These are phyloP conservation scores for Curvularia spicifera DNA, from an alignment of 2,329 filamentous ascomycete genomes.

Conservation along the genomic window DNA sequence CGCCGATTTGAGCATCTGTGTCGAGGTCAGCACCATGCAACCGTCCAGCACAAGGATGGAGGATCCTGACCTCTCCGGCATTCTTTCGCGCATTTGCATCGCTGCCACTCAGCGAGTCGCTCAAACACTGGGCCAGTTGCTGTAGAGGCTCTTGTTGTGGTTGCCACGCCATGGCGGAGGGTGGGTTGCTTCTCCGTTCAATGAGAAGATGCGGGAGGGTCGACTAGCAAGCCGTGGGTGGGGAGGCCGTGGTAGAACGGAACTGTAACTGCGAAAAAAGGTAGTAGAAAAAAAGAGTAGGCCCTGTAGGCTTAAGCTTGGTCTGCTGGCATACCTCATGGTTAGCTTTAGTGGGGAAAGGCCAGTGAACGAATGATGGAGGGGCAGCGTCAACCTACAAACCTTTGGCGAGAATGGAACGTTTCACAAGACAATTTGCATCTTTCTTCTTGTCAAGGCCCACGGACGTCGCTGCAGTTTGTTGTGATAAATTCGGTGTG, in stretches of 20 bases:
- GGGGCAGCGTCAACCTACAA: conserved; percentile 38
- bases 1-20: conserved; percentile 89
- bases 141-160: conserved; percentile 83
- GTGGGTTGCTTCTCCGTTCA: conserved; percentile 24
- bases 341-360: conserved; percentile 42
- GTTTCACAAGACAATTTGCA: conserved; percentile 45
- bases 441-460: conserved; percentile 12
- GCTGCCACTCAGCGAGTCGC: conserved; percentile 87
- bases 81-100: conserved; percentile 83
- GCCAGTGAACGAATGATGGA: conserved; percentile 29
- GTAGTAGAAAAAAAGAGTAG: conserved; percentile 19
- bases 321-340: conserved; percentile 39
- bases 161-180: conserved; percentile 81
- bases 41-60: conserved; percentile 10
- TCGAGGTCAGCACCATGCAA: conserved; percentile 35
- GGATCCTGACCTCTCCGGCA: conserved; percentile 76
- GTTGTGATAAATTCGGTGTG: conserved; percentile 27
- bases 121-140: conserved; percentile 87
- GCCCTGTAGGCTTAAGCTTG: conserved; percentile 38
- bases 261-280: conserved; percentile 17
- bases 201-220: conserved; percentile 16
- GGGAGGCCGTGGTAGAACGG: conserved; percentile 11
- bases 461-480: conserved; percentile 22
- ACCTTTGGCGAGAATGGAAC: conserved; percentile 35
- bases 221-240: conserved; percentile 12